Base-by-base conservation (phyloP, 441 rosid species). In the Populus hybrid region DNA sequence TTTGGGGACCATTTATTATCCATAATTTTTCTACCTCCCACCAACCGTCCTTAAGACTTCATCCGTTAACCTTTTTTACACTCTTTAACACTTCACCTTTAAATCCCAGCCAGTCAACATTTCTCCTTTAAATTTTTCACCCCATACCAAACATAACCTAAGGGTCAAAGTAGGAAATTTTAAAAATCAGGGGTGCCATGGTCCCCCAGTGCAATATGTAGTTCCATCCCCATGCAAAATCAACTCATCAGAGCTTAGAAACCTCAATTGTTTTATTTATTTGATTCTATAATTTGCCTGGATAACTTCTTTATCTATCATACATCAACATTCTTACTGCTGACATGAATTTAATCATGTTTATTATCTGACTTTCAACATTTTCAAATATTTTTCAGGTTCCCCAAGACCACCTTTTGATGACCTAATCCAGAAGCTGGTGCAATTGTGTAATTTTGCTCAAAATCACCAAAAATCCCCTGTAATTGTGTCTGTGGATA, bases 401-500 rank as follows among this genome's bases (percentile, higher is more conserved):
- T 69, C 88, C 71, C 98, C 96, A 68, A 93, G 99, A 86, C 93
- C 98, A 59, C 99, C 98, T 73, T 96, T 93, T 85, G 94, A 93
- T 78, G 81, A 85, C 78, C 81, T 96, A 53, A 88, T 96, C 71
- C 81, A 82, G 87, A 89, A 85, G 82, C 81, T 94, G 86, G 78
- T 85, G 66, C 26, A 79, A 76, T 78, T 92, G 79, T 76, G 80
- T 67, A 82, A 81, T 78, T 72, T 40, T 82, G 87, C 82, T 76
- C 88, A 80, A 82, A 68, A 72, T 7, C 76, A 16, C 69, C 85
- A 77, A 68, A 91, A 82, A 75, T 77, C 76, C 67, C 80, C 93
- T 33, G 89, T 74, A 73, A 84, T 94, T 72, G 94, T 92, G 78
- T 90, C 98, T 65, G 76, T 96, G 9, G 99, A 96, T 86, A 90